Evolutionary conservation across 495 filamentous ascomycete genomes (phyloP).

Genomic region (Hamigera avellanea): DNA sequence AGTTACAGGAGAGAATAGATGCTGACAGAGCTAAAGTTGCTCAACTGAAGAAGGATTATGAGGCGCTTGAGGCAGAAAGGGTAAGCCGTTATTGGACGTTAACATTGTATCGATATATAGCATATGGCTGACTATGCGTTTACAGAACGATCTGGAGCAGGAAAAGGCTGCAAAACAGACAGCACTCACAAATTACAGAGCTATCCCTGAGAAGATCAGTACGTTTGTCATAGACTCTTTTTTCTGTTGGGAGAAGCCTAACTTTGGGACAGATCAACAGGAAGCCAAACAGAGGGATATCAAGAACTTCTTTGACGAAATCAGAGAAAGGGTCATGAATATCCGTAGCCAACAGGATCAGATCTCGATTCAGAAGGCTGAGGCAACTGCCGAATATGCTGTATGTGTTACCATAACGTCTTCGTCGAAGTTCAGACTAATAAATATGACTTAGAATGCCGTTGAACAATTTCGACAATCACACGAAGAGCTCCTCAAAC

Average conservation of each 20-base stretch:
- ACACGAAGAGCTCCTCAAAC: constrained; percentile 54
- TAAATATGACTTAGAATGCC: constrained; percentile 12
- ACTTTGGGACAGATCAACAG: constrained; percentile 33
- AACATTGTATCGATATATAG: background rate
- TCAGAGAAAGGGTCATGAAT: constrained; percentile 26
- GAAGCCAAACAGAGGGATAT: constrained; percentile 36
- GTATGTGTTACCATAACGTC: constrained; percentile 24
- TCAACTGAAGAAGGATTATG: constrained; percentile 17
- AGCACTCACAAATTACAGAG: constrained; percentile 46
- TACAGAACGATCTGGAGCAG: constrained; percentile 29
- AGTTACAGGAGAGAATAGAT: constrained; percentile 21
- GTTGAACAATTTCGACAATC: constrained; percentile 46
- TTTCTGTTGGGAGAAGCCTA: constrained; percentile 2
- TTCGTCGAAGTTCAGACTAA: background rate
- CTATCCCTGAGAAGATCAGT: constrained; percentile 62
- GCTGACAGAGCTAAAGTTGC: constrained; percentile 24
- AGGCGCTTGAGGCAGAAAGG: constrained; percentile 21
- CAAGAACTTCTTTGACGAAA: constrained; percentile 27
- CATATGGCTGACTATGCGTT: constrained; percentile 8
- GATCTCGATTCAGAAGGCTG: constrained; percentile 48
- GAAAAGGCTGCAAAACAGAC: constrained; percentile 49
- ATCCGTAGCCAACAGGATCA: constrained; percentile 42
- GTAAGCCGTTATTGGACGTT: constrained; percentile 19
- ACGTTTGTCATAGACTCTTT: constrained; percentile 8
- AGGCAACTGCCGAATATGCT: constrained; percentile 51